phyloP scores from a whole-genome alignment of 192 early-diverging fungal genomes.

The Gaertneriomyces sp. region DNA sequence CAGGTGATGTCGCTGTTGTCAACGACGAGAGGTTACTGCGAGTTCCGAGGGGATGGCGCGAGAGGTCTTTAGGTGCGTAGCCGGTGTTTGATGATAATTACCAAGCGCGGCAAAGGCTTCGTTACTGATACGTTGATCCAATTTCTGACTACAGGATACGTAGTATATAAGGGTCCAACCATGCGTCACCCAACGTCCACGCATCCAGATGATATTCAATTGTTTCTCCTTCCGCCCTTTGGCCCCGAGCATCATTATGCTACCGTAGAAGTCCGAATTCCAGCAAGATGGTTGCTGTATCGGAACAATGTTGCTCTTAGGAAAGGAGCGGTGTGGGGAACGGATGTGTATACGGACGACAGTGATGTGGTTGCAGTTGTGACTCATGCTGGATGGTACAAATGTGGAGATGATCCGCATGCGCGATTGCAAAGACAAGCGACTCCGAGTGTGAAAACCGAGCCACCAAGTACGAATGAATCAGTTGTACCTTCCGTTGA shows the following conservation, averaged over 20 bases:
- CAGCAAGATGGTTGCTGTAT: conserved; percentile 61
- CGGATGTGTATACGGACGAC: conserved; percentile 81
- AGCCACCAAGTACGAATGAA: no score
- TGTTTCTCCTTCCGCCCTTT: conserved; percentile 52
- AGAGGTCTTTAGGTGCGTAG: conserved; percentile 29
- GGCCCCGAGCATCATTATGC: conserved; percentile 45
- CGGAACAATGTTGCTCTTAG: conserved; percentile 57
- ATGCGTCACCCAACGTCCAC: conserved; percentile 24
- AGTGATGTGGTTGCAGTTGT: conserved; percentile 73
- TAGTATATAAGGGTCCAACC: conserved; percentile 38
- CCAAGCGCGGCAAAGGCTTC: no score
- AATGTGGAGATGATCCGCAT: background rate
- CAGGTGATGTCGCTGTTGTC: conserved; percentile 37
- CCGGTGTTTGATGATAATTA: no score
- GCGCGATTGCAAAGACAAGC: no score
- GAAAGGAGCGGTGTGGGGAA: conserved; percentile 73
- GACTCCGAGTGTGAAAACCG: no score
- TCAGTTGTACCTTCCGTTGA: no score
- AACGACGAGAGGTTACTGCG: conserved; percentile 37
- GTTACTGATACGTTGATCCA: background rate
- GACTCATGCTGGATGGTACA: conserved; percentile 61
- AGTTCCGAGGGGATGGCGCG: conserved; percentile 13
- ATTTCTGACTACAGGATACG: conserved; percentile 19
- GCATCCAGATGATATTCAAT: conserved; percentile 31
- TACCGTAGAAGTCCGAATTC: conserved; percentile 62